Evolutionary conservation across 106 monocot species (phyloP), one percentile per base, ranked within the genome.

Genomic region (Hemerocallis citrina): DNA sequence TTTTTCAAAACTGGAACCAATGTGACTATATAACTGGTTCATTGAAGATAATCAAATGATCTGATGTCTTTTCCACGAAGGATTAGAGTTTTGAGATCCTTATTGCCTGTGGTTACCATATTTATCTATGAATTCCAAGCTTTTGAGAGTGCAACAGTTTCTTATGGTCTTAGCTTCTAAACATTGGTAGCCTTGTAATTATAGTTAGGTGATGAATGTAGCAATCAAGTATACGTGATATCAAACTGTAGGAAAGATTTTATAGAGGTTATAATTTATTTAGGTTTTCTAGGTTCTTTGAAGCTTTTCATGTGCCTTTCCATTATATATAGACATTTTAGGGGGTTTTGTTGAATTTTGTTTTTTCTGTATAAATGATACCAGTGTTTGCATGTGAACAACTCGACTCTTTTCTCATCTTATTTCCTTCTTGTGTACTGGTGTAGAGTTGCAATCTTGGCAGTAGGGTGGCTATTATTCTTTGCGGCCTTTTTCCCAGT

Each of bases 381-480:
- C 0, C 6, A 10, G 46, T 20, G 3, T 46, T 2, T 55, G 28
- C 32, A 55, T 31, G 28, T 55, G 14, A 31, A 11, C 16, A 2
- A 14, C 29, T 0, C 16, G 16, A 17, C 19, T 25, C n/a, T n/a
- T n/a, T 19, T 66, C 19, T 14, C 48, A 59, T 55, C 32, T 64
- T 28, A 70, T 68, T 11, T 51, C 7, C 25, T 17, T 30, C n/a
- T 55, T 33, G 7, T 61, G 37, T 72, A 34, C 43, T 64, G 38
- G 15, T 72, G 63, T 51, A 94, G 93, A 71, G 74, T 85, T 70
- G 63, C 60, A 14, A 60, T 74, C 31, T 67, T 96, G 55, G 74
- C 81, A 44, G 70, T 25, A 36, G 95, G 95, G 9, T 96, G 95
- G 90, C 74, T 96, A 40, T 54, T 72, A 47, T 96, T 96, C 52